These are phyloP conservation scores for Phytophthora pseudosyringae DNA, from an alignment of 352 stramenopile species.

Conservation along the genomic window DNA sequence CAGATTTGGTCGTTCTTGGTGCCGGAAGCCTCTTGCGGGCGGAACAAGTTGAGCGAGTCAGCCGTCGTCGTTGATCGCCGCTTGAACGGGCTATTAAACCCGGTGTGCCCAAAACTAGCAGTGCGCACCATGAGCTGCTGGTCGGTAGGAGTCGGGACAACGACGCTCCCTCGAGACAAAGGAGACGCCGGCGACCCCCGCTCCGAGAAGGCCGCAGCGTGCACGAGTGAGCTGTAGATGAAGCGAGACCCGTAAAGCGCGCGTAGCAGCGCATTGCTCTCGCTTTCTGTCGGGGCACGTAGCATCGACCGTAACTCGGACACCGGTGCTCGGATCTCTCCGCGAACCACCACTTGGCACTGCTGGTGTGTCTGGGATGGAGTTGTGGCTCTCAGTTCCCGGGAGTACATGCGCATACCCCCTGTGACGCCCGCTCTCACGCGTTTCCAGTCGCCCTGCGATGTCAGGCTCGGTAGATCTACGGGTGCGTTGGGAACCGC, in stretches of 20 bases:
- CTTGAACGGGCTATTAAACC: background rate
- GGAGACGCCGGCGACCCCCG: conserved; percentile 11
- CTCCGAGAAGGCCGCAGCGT: conserved; percentile 16
- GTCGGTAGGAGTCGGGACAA: background rate
- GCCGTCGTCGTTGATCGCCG: background rate
- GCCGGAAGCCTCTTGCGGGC: background rate
- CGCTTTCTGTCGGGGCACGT: conserved; percentile 32
- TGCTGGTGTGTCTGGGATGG: conserved; percentile 8
- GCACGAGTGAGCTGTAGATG: conserved; percentile 45
- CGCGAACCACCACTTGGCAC: conserved; percentile 28
- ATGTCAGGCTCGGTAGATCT: conserved; percentile 13
- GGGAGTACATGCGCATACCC: conserved; percentile 24
- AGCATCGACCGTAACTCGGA: conserved; percentile 28
- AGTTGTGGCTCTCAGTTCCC: background rate
- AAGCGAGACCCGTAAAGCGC: conserved; percentile 23
- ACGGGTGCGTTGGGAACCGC: conserved; percentile 16
- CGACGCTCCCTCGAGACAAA: conserved; percentile 1
- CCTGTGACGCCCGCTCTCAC: conserved; percentile 8
- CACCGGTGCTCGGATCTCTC: conserved; percentile 19
- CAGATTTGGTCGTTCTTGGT: conserved; percentile 37
- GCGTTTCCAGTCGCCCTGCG: conserved; percentile 24
- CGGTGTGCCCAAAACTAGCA: conserved; percentile 6
- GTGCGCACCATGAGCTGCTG: conserved; percentile 30
- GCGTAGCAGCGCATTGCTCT: conserved; percentile 34
- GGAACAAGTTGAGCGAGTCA: background rate